Evolutionary conservation across 2,329 filamentous ascomycete species (phyloP).

Genomic region (Bertia moriformis): DNA sequence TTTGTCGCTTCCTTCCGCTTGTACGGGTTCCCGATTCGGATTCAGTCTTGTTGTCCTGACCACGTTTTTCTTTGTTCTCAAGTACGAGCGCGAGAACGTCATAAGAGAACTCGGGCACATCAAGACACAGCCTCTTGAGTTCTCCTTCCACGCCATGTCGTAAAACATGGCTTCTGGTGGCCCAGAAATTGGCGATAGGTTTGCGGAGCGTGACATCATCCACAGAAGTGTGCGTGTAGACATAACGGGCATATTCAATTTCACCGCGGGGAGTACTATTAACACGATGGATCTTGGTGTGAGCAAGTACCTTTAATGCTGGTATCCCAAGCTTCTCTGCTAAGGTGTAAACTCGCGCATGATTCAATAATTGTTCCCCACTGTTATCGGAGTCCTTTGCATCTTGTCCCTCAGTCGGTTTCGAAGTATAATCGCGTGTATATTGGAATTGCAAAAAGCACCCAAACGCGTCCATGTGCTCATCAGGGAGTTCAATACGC

Average conservation of each 20-base stretch:
- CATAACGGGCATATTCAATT: conserved; percentile 50
- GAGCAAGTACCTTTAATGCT: conserved; percentile 40
- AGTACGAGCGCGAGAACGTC: conserved; percentile 31
- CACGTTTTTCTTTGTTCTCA: background rate
- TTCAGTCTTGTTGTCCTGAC: background rate
- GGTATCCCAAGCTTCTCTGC: conserved; percentile 40
- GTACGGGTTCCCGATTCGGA: background rate
- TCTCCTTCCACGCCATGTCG: conserved; percentile 47
- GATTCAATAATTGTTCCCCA: conserved; percentile 42
- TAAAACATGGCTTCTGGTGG: conserved; percentile 29
- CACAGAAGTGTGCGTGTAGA: conserved; percentile 41
- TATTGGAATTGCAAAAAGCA: conserved; percentile 54
- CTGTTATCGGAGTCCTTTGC: conserved; percentile 27
- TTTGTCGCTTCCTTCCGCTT: background rate
- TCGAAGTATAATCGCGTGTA: conserved; percentile 47
- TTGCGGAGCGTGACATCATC: conserved; percentile 42
- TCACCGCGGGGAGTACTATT: conserved; percentile 45
- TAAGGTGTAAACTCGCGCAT: conserved; percentile 50
- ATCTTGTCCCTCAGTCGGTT: conserved; percentile 13
- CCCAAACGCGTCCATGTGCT: conserved; percentile 41
- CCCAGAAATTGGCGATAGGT: conserved; percentile 52
- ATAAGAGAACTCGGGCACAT: conserved; percentile 51
- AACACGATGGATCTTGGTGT: conserved; percentile 50
- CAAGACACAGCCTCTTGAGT: conserved; percentile 46
- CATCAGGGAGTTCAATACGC: conserved; percentile 33